These are phyloP conservation scores for Pleodorina starrii DNA, from an alignment of 139 green algal species.

Conservation along the genomic window DNA sequence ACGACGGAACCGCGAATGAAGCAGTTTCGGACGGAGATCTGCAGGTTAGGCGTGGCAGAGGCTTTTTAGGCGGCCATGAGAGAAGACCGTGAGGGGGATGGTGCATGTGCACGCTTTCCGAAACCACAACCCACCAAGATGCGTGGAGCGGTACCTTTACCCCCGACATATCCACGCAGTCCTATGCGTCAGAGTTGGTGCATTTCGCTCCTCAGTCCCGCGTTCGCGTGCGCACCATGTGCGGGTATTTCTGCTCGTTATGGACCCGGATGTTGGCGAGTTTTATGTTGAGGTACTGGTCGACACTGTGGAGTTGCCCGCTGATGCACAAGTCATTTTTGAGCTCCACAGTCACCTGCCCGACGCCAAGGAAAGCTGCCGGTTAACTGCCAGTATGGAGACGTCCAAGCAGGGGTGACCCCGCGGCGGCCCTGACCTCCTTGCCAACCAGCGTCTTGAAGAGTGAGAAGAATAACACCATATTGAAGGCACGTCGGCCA, in stretches of 20 bases:
- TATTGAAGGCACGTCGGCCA: background rate
- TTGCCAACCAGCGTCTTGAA: slow-evolving; percentile 93
- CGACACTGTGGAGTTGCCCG: slow-evolving; percentile 95
- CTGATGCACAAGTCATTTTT: slow-evolving; percentile 99
- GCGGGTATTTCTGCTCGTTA: slow-evolving; percentile 94
- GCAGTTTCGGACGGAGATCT: slow-evolving; percentile 96
- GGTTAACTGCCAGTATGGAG: background rate
- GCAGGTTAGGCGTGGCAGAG: too few species aligned
- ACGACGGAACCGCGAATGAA: slow-evolving; percentile 99
- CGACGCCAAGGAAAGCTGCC: too few species aligned
- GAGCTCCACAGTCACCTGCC: slow-evolving; percentile 96
- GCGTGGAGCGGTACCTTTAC: too few species aligned
- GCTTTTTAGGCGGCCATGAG: too few species aligned
- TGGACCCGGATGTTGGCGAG: slow-evolving; percentile 91
- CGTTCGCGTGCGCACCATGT: slow-evolving; percentile 85
- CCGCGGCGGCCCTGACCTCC: slow-evolving; percentile 65
- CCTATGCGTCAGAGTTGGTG: background rate
- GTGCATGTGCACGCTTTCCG: too few species aligned
- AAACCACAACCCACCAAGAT: too few species aligned
- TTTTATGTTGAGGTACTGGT: slow-evolving; percentile 99
- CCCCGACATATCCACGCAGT: too few species aligned
- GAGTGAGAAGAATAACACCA: slow-evolving; percentile 90
- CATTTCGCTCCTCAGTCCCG: background rate
- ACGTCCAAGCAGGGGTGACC: background rate
- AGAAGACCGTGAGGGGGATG: too few species aligned